phyloP scores from a whole-genome alignment of 306 rosid genomes.

The Prunus dulcis region DNA sequence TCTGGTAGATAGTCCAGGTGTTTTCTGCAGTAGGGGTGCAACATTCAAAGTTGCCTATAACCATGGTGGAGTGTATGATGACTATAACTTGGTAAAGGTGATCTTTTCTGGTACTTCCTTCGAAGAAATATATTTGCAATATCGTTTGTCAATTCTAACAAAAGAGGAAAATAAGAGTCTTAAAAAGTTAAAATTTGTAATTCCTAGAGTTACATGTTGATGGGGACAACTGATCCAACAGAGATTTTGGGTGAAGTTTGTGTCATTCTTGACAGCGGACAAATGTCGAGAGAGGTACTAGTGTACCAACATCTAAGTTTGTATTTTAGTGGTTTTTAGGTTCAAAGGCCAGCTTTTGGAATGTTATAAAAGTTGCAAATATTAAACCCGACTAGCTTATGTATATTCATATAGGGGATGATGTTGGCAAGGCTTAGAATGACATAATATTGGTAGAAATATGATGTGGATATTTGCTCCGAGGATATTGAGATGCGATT shows the following conservation, averaged over 20 bases:
- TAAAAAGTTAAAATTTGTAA: constrained; percentile 44
- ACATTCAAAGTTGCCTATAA: constrained; percentile 57
- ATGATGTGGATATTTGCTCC: too few relatives aligned
- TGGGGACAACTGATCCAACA: constrained; percentile 88
- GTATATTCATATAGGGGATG: too few relatives aligned
- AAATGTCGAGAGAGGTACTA: constrained; percentile 58
- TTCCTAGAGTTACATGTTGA: constrained; percentile 51
- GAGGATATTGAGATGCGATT: too few relatives aligned
- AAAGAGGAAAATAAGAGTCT: constrained; percentile 51
- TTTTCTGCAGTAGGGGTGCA: constrained; percentile 45
- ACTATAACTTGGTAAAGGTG: constrained; percentile 44
- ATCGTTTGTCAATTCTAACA: constrained; percentile 37
- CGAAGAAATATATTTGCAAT: constrained; percentile 63
- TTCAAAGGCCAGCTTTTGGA: constrained; percentile 39
- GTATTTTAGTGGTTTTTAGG: constrained; percentile 81
- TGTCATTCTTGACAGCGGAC: constrained; percentile 62
- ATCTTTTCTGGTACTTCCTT: constrained; percentile 66
- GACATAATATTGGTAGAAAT: too few relatives aligned
- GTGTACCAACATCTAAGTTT: constrained; percentile 78
- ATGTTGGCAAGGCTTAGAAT: too few relatives aligned
- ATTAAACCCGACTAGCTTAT: too few relatives aligned
- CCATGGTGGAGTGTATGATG: constrained; percentile 53
- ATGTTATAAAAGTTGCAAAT: too few relatives aligned
- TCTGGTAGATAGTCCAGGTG: constrained; percentile 39
- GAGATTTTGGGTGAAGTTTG: constrained; percentile 62